These are phyloP conservation scores for Elsinoe fawcettii DNA, from an alignment of 2,329 filamentous ascomycete species.

Conservation along the genomic window DNA sequence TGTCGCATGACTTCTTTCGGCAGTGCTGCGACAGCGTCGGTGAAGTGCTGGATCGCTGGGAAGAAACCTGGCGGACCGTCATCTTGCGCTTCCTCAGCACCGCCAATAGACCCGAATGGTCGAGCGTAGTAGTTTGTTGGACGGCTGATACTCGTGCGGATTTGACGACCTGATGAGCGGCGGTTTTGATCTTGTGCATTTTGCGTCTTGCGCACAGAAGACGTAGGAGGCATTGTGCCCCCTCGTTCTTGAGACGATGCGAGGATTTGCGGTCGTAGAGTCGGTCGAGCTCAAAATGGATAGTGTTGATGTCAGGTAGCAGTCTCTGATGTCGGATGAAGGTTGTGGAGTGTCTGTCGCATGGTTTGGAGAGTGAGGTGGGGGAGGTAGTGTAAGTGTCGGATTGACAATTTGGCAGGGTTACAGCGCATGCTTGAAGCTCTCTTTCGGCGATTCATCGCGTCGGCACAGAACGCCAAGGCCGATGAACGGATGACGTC, in stretches of 20 bases:
- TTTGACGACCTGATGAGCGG: slow-evolving; percentile 36
- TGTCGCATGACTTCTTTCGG: slow-evolving; percentile 93
- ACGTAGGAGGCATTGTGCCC: slow-evolving; percentile 18
- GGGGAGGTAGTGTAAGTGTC: background rate
- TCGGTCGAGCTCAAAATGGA: background rate
- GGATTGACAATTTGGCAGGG: slow-evolving; percentile 4
- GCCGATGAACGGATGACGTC: background rate
- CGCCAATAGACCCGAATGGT: slow-evolving; percentile 35
- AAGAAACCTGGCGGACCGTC: slow-evolving; percentile 46
- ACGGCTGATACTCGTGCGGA: slow-evolving; percentile 38
- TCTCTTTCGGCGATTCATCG: slow-evolving; percentile 4
- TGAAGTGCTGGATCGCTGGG: slow-evolving; percentile 66
- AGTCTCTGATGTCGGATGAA: background rate
- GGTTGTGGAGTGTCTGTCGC: background rate
- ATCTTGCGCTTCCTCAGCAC: slow-evolving; percentile 24
- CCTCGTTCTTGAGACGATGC: background rate
- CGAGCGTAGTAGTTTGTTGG: slow-evolving; percentile 47
- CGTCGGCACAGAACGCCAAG: background rate
- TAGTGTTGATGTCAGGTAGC: background rate
- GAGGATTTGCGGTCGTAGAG: background rate
- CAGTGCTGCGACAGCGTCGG: slow-evolving; percentile 83
- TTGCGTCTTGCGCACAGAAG: slow-evolving; percentile 17
- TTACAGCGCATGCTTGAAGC: slow-evolving; percentile 8
- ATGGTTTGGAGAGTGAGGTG: background rate
- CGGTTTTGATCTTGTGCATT: slow-evolving; percentile 16